Base-by-base conservation (phyloP, 768 basidiomycete genomes). In the Boletus patriciae region DNA sequence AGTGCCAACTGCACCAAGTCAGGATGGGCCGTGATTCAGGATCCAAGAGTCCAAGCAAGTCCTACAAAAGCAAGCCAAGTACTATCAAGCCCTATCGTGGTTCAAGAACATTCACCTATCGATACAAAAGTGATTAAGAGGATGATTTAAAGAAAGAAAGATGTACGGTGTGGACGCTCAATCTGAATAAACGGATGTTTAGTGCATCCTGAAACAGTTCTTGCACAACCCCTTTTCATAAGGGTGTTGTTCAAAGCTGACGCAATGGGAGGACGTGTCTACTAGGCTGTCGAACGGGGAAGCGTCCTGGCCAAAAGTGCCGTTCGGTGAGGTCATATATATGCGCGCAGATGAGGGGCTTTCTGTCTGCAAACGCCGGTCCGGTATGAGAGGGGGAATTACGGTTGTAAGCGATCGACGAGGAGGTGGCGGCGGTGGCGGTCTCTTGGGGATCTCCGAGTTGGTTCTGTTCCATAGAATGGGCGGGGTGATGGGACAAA, bases 171-270 rank as follows among this genome's bases (percentile, higher is more conserved):
- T 38, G 13, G 25, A 42, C 16, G 18, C 4, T 38, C 40, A 12
- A 16, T 34, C 31, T 3, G 41, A n/a, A 45, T n/a, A n/a, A 41
- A 36, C n/a, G 54, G 12, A 25, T n/a, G 8, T 7, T 61, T 37
- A 63, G 33, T 85, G 84, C 65, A 76, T 73, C 70, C 83, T 78
- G 63, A 83, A 82, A 69, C 87, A 90, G 60, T 83, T 85, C 59
- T 76, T 83, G 70, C 87, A 88, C 73, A 83, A 76, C 8, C 86
- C 85, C 65, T 79, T 78, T 72, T 88, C 85, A 74, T 85, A 84
- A 42, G 83, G 83, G 66, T 84, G 84, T 72, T 88, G 85, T 64
- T 80, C 81, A 70, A 88, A 87, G 45, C 78, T 75, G 23, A 59
- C 66, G 63, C 88, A 87, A 11, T 71, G 74, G 21, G 60, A 62